Evolutionary conservation across 1,139 yeast genomes (phyloP).

Genomic region (Eremothecium cymbalariae): DNA sequence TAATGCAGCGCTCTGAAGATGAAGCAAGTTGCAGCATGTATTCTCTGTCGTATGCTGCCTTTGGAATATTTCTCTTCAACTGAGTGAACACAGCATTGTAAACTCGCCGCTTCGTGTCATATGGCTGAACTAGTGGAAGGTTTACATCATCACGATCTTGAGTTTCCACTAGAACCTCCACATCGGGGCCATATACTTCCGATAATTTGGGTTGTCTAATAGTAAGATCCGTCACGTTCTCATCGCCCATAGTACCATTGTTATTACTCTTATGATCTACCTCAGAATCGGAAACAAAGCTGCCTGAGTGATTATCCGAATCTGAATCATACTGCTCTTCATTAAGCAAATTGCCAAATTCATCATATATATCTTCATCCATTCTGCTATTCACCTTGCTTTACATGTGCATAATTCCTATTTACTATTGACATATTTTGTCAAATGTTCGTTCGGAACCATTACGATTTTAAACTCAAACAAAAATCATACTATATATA

Average conservation of each 20-base stretch:
- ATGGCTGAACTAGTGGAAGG: conserved; percentile 64
- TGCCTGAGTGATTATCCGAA: conserved; percentile 27
- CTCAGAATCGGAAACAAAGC: not conserved
- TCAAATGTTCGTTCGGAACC: too few relatives aligned
- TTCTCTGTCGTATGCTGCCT: conserved; percentile 51
- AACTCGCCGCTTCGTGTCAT: conserved; percentile 12
- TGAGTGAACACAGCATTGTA: conserved; percentile 18
- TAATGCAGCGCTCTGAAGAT: conserved; percentile 62
- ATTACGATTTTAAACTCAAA: too few relatives aligned
- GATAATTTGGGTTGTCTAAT: conserved; percentile 5
- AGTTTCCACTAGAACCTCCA: conserved; percentile 55
- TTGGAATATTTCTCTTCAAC: conserved; percentile 40
- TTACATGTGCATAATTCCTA: not conserved
- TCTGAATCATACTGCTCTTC: conserved; percentile 40
- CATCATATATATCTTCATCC: conserved; percentile 63
- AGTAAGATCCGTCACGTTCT: conserved; percentile 34
- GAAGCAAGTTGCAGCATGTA: conserved; percentile 47
- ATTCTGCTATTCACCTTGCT: conserved; percentile 11
- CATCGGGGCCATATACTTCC: conserved; percentile 46
- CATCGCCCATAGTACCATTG: conserved; percentile 9
- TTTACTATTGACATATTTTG: too few relatives aligned
- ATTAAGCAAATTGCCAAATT: conserved; percentile 72
- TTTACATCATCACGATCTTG: conserved; percentile 45
- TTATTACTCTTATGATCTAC: not conserved
- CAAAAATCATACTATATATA: too few relatives aligned